phyloP scores from a whole-genome alignment of 2,329 filamentous ascomycete genomes.

The Cladosporium austrohemisphaericum region DNA sequence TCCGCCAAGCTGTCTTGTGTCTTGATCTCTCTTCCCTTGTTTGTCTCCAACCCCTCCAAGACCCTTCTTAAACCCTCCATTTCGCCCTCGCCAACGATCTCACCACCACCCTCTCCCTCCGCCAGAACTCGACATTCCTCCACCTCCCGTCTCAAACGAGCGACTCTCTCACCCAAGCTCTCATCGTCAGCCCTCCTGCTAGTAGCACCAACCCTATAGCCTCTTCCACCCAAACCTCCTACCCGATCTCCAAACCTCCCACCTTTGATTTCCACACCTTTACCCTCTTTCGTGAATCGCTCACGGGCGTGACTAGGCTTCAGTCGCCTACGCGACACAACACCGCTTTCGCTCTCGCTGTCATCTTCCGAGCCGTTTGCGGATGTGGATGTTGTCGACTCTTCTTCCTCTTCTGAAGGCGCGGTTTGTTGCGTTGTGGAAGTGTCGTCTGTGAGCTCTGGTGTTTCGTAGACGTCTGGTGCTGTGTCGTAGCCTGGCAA shows the following conservation, averaged over 20 bases:
- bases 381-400: constrained; percentile 29
- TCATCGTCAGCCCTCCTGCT: constrained; percentile 57
- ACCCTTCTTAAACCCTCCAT: constrained; percentile 66
- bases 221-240: constrained; percentile 43
- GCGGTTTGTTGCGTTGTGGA: constrained; percentile 42
- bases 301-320: constrained; percentile 75
- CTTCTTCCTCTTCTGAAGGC: constrained; percentile 13
- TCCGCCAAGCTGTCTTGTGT: not conserved
- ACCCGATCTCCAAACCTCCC: constrained; percentile 91
- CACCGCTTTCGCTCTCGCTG: constrained; percentile 48
- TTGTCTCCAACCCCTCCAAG: constrained; percentile 60
- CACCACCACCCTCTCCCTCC: constrained; percentile 42
- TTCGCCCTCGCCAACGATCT: constrained; percentile 54
- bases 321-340: constrained; percentile 71
- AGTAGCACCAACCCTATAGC: constrained; percentile 64
- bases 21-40: constrained; percentile 11
- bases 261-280: constrained; percentile 67
- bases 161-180: constrained; percentile 71
- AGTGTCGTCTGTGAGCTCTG: constrained; percentile 83
- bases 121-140: constrained; percentile 51
- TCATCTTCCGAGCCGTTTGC: constrained; percentile 41
- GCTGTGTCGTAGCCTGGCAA: constrained; percentile 61
- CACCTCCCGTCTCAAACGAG: constrained; percentile 76
- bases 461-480: constrained; percentile 94
- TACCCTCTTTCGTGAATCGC: constrained; percentile 56